Conservation (phyloP, 495 filamentous ascomycete species). For the Pyronema omphalodes region DNA sequence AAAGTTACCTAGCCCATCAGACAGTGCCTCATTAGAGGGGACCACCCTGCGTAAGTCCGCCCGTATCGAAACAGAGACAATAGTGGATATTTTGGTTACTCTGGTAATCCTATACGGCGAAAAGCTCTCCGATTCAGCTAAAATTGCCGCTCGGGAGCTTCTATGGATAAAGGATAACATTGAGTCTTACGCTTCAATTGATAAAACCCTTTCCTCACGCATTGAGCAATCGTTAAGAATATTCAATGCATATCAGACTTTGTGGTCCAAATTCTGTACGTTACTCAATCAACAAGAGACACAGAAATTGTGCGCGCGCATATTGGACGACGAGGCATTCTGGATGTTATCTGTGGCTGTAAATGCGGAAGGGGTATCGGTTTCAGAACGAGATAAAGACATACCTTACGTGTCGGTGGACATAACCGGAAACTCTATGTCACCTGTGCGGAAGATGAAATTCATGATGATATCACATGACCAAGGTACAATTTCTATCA, state of each 20-base stretch:
- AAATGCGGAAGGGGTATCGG: background rate
- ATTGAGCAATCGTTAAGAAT: too few species aligned
- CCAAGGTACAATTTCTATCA: background rate
- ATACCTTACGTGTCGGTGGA: background rate
- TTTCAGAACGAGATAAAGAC: background rate
- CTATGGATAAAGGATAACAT: background rate
- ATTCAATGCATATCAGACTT: background rate
- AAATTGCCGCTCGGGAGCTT: background rate
- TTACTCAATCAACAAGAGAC: background rate
- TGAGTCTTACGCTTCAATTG: background rate
- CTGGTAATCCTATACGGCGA: background rate
- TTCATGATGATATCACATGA: slow-evolving; percentile 9
- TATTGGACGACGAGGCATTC: slow-evolving; percentile 3
- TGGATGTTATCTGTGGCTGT: slow-evolving; percentile 2
- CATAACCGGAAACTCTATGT: background rate
- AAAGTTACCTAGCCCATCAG: too few species aligned
- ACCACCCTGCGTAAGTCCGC: background rate
- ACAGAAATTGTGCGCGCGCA: background rate
- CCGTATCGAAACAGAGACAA: background rate
- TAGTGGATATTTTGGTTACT: background rate
- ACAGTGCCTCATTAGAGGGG: background rate
- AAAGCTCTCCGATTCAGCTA: background rate
- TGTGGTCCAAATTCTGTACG: background rate
- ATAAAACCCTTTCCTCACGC: background rate
- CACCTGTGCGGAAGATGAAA: slow-evolving; percentile 4